Evolutionary conservation across 257 asterid species (phyloP), one percentile per base, ranked within the genome.

Genomic region (Solanum bukasovii): DNA sequence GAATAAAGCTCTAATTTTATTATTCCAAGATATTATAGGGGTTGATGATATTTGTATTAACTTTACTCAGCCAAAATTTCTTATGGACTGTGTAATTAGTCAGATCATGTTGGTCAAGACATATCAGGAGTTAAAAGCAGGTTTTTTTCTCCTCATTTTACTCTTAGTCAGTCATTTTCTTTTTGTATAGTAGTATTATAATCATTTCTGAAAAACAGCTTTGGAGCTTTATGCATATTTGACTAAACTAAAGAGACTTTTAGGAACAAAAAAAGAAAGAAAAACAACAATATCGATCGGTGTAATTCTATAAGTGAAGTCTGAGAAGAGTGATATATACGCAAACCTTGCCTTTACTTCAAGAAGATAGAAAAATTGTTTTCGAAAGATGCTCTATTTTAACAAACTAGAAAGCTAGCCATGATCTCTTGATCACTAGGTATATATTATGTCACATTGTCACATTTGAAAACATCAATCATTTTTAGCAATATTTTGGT

Each of bases 21-120:
- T 84, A 59, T 63, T 63, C 78, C 72, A 63, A 63, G 78, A 84
- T 84, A 90, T 52, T 40, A 89, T 92, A 93, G 88, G 87, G 90
- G 91, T 92, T 93, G 88, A 93, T 94, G 89, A 93, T 93, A 79
- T 90, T 88, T 88, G 87, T 91, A 90, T 90, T 38, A 88, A 94
- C 91, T 94, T 93, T 92, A 88, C 72, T 91, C 88, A 89, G 92
- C 90, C 89, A 89, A 77, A 71, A 88, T 87, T 90, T 88, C 91
- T 83, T 87, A 89, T 89, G 88, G 92, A 86, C 91, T 86, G 92
- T 91, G 93, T 91, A 89, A 92, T 92, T 90, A 90, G 90, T 90
- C 92, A 89, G 90, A 85, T 85, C 38, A 73, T 91, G 91, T 88
- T 91, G 90, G 89, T 90, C 89, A 89, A 83, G 86, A 88, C 90